Evolutionary conservation across 306 rosid species (phyloP).

Genomic region (Quercus bicolor): DNA sequence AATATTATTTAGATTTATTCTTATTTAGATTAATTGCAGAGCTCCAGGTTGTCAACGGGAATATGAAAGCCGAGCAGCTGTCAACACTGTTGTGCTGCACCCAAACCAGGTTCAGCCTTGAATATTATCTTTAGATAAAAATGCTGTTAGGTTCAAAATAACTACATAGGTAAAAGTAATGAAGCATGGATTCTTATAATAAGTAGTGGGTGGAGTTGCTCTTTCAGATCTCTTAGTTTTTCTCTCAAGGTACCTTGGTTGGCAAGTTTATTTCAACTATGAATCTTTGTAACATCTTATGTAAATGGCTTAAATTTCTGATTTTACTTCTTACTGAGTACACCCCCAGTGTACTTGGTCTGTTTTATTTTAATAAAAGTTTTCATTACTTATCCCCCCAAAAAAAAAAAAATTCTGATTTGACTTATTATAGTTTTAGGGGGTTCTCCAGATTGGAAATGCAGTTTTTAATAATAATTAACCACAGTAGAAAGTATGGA

Average conservation of each 20-base stretch:
- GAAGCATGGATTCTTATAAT: conserved; percentile 5
- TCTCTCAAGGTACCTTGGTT: neutral
- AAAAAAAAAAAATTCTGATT: neutral
- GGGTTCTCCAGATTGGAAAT: neutral
- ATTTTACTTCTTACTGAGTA: neutral
- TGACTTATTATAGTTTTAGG: neutral
- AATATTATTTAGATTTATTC: conserved; percentile 3
- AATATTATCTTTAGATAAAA: neutral
- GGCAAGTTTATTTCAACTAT: neutral
- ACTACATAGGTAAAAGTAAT: neutral
- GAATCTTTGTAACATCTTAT: neutral
- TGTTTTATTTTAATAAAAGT: too few species aligned
- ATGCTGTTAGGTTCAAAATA: neutral
- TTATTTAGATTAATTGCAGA: conserved; percentile 43
- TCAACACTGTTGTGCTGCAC: conserved; percentile 94
- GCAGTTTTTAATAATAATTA: neutral
- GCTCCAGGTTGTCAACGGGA: conserved; percentile 99
- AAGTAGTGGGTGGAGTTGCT: conserved; percentile 1
- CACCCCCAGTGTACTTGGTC: too few species aligned
- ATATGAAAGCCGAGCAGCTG: conserved; percentile 98
- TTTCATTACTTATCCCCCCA: neutral
- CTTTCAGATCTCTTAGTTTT: neutral
- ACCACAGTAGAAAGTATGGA: neutral
- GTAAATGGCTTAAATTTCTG: neutral
- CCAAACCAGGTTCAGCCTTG: conserved; percentile 77